Evolutionary conservation across 2,329 filamentous ascomycete species (phyloP).

Genomic region (Claviceps pazoutovae): DNA sequence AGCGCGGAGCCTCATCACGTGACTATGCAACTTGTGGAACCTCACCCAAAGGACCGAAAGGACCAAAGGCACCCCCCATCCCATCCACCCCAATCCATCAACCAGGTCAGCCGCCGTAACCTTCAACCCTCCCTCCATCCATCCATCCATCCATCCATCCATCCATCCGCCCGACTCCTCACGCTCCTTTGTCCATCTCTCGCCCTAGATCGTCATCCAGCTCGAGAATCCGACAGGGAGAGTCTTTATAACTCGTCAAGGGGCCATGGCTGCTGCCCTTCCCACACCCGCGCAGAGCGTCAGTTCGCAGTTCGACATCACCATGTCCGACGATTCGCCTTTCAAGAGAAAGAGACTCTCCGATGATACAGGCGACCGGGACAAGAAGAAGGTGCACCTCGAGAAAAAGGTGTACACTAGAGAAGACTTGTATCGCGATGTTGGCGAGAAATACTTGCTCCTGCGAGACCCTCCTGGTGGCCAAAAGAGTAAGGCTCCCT

Average conservation of each 20-base stretch:
- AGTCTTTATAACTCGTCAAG: constrained; percentile 31
- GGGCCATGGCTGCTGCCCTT: constrained; percentile 33
- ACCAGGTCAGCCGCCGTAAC: constrained; percentile 19
- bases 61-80: neutral
- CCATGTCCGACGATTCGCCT: constrained; percentile 37
- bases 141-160: constrained; percentile 34
- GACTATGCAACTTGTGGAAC: neutral
- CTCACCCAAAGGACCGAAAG: neutral
- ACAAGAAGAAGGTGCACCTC: constrained; percentile 48
- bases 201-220: constrained; percentile 39
- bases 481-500: constrained; percentile 49
- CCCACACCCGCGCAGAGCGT: constrained; percentile 51
- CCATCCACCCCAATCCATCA: constrained; percentile 5
- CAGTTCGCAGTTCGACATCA: constrained; percentile 36
- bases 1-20: neutral
- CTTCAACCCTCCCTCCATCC: constrained; percentile 25
- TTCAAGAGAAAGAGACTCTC: constrained; percentile 48
- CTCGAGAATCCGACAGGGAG: constrained; percentile 31
- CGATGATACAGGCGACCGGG: constrained; percentile 41
- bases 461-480: constrained; percentile 23
- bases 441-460: constrained; percentile 53
- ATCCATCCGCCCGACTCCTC: constrained; percentile 53
- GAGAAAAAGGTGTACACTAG: constrained; percentile 48
- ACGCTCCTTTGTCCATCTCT: constrained; percentile 46
- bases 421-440: constrained; percentile 51